These are phyloP conservation scores for Apiospora phragmitis DNA, from an alignment of 2,329 filamentous ascomycete genomes.

Conservation along the genomic window DNA sequence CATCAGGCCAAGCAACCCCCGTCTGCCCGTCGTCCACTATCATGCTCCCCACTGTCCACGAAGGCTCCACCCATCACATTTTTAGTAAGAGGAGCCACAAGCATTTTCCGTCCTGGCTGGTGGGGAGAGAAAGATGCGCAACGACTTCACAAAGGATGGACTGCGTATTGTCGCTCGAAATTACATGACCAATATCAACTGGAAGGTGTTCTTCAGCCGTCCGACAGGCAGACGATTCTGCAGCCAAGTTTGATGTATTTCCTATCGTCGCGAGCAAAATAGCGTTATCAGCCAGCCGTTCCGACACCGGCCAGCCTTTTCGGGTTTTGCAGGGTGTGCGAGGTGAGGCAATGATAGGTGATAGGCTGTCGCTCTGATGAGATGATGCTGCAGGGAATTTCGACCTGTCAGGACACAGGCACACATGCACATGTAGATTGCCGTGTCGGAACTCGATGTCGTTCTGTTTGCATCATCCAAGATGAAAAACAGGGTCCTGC, in stretches of 20 bases:
- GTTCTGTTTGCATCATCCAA: slow-evolving; percentile 1
- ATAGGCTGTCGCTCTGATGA: neutral
- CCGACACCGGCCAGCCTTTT: neutral
- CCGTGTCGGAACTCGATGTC: neutral
- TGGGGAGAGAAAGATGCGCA: neutral
- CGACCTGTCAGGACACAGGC: neutral
- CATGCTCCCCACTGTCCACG: neutral
- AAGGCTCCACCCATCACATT: neutral
- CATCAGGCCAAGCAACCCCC: neutral
- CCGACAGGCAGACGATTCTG: neutral
- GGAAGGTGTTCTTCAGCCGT: neutral
- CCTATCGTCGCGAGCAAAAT: neutral
- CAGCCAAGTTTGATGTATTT: neutral
- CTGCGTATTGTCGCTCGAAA: neutral
- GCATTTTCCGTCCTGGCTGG: neutral
- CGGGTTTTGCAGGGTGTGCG: neutral
- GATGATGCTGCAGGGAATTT: neutral
- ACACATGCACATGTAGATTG: slow-evolving; percentile 1
- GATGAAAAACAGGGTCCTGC: neutral
- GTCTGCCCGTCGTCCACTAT: too few species aligned
- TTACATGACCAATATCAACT: neutral
- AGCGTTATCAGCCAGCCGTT: neutral
- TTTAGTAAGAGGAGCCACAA: neutral
- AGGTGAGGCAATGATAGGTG: neutral
- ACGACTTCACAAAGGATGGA: neutral